phyloP scores from a whole-genome alignment of 2,329 filamentous ascomycete genomes.

The Elsinoe australis region DNA sequence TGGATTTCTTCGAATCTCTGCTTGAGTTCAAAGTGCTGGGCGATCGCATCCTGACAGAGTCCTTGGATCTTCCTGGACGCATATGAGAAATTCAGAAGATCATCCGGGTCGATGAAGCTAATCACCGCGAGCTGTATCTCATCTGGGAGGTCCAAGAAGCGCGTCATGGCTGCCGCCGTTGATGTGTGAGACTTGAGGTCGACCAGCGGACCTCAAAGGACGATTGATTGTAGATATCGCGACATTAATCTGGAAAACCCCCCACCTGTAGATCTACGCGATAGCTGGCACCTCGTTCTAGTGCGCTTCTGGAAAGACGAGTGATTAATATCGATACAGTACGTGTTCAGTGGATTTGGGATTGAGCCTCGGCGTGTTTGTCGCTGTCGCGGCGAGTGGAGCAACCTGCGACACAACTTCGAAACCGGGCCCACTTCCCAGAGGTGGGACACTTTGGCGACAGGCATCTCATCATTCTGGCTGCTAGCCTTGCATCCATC shows the following conservation, averaged over 20 bases:
- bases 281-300: too few species aligned
- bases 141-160: constrained; percentile 4
- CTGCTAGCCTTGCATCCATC: neutral
- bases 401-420: constrained; percentile 8
- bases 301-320: neutral
- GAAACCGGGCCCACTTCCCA: neutral
- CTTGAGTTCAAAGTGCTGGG: neutral
- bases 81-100: neutral
- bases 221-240: constrained; percentile 3
- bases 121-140: constrained; percentile 7
- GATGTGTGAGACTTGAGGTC: neutral
- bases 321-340: too few species aligned
- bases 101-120: neutral
- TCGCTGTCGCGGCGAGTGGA: neutral
- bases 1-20: neutral
- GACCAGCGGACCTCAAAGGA: neutral
- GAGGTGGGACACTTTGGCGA: neutral
- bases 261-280: neutral
- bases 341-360: too few species aligned
- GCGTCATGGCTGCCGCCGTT: constrained; percentile 4
- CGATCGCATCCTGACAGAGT: neutral
- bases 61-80: neutral
- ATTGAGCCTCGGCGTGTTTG: neutral
- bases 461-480: neutral
- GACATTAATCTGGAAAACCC: constrained; percentile 3